Percentiles rank a stretch among this genome's conserved stretches.
These are phyloP conservation scores for Sugiyamaella xylanicola DNA, from an alignment of 1,139 yeast species.

Conservation along the genomic window DNA sequence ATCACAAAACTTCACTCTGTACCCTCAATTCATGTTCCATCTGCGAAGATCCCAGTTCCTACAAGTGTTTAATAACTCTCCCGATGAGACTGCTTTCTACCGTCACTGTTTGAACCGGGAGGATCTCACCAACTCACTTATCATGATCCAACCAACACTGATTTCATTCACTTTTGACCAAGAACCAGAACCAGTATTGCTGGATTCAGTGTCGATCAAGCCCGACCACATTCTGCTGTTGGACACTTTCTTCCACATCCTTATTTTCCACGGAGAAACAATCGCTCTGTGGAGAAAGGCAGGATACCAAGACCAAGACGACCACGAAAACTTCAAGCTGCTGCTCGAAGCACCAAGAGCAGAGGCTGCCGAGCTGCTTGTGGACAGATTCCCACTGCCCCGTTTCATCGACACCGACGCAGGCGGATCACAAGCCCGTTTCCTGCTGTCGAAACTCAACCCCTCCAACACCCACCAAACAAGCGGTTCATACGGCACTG, in stretches of 20 bases:
- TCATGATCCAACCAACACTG: conserved; percentile 96
- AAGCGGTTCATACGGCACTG: conserved; percentile 49
- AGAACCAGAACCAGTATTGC: conserved; percentile 83
- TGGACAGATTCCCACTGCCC: conserved; percentile 95
- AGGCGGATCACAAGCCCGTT: conserved; percentile 98
- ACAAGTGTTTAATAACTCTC: conserved; percentile 96
- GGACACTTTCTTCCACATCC: conserved; percentile 95
- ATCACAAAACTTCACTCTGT: conserved; percentile 76
- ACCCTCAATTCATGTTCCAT: conserved; percentile 95
- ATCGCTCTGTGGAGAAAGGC: conserved; percentile 97
- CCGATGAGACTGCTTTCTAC: conserved; percentile 97
- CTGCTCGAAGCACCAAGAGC: conserved; percentile 86
- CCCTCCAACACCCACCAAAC: conserved; percentile 84
- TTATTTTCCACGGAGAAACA: conserved; percentile 92
- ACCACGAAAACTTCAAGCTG: conserved; percentile 82
- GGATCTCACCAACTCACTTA: conserved; percentile 89
- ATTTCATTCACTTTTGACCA: conserved; percentile 83
- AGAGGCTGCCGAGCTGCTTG: conserved; percentile 88
- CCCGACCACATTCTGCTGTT: conserved; percentile 84
- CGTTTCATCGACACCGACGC: conserved; percentile 95
- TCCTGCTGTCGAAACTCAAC: conserved; percentile 88
- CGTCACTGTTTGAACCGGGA: conserved; percentile 90
- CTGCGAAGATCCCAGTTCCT: conserved; percentile 94
- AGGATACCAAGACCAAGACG: conserved; percentile 89
- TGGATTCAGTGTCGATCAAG: conserved; percentile 89